Percentiles rank a stretch among this genome's conserved stretches.
These are phyloP conservation scores for Fraxinus paxiana DNA, from an alignment of 305 asterid genomes.

Conservation along the genomic window DNA sequence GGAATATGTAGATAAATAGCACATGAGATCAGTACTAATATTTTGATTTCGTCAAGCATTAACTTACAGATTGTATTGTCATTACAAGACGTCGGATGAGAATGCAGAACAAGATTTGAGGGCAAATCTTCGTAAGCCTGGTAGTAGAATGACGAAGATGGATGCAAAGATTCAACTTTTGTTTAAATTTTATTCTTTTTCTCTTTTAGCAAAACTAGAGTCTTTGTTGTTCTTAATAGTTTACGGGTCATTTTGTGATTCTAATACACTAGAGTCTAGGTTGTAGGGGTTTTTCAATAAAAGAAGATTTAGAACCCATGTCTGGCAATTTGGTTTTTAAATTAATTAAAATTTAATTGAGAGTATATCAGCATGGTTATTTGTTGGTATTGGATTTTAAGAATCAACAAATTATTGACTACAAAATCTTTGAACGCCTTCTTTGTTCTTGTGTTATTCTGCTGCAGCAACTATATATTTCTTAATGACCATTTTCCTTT, in stretches of 20 bases:
- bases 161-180: background rate
- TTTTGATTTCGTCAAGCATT: background rate
- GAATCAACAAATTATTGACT: background rate
- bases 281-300: background rate
- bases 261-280: background rate
- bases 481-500: background rate
- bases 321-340: background rate
- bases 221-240: background rate
- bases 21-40: background rate
- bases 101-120: background rate
- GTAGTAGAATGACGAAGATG: background rate
- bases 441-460: background rate
- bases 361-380: background rate
- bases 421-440: background rate
- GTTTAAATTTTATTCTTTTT: background rate
- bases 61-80: background rate
- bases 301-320: background rate
- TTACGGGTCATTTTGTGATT: background rate
- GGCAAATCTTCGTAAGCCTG: background rate
- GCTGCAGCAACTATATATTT: background rate
- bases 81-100: background rate
- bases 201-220: background rate
- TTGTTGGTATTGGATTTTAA: background rate
- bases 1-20: background rate
- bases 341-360: background rate